Base-by-base conservation (phyloP, 1,284 basidiomycete species). In the Cutaneotrichosporon cutaneum region DNA sequence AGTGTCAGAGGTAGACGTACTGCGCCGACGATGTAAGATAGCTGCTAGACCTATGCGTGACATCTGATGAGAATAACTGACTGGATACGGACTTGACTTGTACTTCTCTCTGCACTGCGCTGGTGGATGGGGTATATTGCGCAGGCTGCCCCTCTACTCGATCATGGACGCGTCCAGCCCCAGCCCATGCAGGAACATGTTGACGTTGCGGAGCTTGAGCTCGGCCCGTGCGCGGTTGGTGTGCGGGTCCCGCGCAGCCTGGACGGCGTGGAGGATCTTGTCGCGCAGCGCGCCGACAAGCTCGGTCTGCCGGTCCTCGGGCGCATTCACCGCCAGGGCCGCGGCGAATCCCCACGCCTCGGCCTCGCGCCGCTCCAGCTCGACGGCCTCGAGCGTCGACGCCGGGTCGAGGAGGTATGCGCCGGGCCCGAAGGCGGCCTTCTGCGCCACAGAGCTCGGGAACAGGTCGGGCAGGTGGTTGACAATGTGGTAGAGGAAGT, bases 241-340 rank as follows among this genome's bases (percentile, higher is more conserved):
- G 44, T 67, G 64, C 6, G 73, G 68, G 53, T 74, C 69, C 56
- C 77, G 66, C 22, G 77, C 75, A 7, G 72, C 67, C 68, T 78
- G 76, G 14, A 80, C 77, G 13, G 78, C 76, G 63, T 80, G 76
- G 47, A 79, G 65, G 56, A 80, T 80, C 72, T 97, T 95, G 70
- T 97, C 95, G 62, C 94, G 87, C 51, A 98, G 82, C 51, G 88
- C 85, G 44, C 87, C 86, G 22, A 99, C 94, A 45, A 99, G 84
- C 56, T 87, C 82, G 67, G 92, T 88, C 75, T 86, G 85, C 74
- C 98, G 92, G 70, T 93, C 89, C 56, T 87, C 83, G 52, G 86
- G 85, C 13, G 92, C 89, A 67, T 92, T 91, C 54, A 96, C 84
- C 3, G 94, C 94, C 54, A 99, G 82, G 88, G 91, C 81, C 90